Conservation (phyloP, 176 grass and related monocot species). For the Typha latifolia region DNA sequence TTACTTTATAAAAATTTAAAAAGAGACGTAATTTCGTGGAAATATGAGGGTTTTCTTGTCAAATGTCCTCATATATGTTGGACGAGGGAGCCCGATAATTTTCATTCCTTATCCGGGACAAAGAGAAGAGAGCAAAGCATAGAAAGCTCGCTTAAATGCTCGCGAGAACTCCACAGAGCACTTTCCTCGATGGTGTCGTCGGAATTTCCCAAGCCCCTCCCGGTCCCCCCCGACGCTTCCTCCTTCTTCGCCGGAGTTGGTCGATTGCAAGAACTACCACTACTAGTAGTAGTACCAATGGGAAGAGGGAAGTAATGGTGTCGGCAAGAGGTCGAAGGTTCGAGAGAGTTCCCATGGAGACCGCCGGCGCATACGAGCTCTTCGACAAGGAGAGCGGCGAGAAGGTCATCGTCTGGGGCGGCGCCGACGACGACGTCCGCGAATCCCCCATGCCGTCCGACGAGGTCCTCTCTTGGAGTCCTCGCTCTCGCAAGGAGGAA, state of each 20-base stretch:
- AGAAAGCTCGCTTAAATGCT: not conserved
- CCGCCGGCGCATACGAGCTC: constrained; percentile 57
- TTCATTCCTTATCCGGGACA: not conserved
- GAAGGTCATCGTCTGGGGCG: constrained; percentile 76
- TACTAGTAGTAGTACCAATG: constrained; percentile 8
- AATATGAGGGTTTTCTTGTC: too few relatives aligned
- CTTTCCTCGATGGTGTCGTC: not conserved
- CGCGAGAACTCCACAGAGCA: not conserved
- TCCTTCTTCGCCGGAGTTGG: constrained; percentile 5
- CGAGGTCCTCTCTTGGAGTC: constrained; percentile 37
- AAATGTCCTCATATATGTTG: too few relatives aligned
- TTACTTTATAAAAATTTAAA: too few relatives aligned
- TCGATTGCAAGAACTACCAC: constrained; percentile 5
- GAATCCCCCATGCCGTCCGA: constrained; percentile 30
- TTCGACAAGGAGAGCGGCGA: constrained; percentile 55
- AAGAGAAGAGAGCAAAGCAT: not conserved
- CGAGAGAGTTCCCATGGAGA: constrained; percentile 52
- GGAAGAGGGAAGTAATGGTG: constrained; percentile 13
- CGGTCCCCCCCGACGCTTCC: constrained; percentile 13
- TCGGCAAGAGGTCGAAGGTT: constrained; percentile 28
- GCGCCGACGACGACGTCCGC: constrained; percentile 32
- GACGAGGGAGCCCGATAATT: not conserved
- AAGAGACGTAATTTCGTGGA: too few relatives aligned
- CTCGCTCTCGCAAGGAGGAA: not conserved
- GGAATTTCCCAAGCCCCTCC: constrained; percentile 9